Evolutionary conservation across 2,329 filamentous ascomycete genomes (phyloP), one percentile per base, ranked within the genome.

Genomic region (Talaromyces rugulosus): DNA sequence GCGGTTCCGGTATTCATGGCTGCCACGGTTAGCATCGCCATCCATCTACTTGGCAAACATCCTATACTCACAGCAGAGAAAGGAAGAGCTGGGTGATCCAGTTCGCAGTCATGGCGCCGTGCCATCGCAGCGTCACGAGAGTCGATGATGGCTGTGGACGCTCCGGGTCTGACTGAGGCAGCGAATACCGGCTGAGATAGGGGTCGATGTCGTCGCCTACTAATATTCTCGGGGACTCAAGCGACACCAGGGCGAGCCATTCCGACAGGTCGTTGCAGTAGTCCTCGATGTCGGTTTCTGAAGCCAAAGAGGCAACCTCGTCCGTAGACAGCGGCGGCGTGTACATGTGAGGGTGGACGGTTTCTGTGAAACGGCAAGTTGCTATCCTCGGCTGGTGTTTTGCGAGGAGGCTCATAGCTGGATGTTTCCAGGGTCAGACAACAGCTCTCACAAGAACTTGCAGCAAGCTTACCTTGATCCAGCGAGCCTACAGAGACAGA

Each of bases 221-320:
- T 40, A 66, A 66, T 3, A 81, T 66, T 18, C 76, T 72, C 14
- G 75, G 74, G 14, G 79, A 80, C 11, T 68, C 66, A 14, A 81
- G 70, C 16, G 81, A 78, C 5, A 89, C 75, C 54, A 86, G 78
- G 6, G 80, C 85, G 23, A 89, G 75, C 86, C 87, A 91, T 74
- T 89, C 84, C 47, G 82, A 80, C 27, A 86, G 66, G n/a, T 82
- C 78, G 5, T 85, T 67, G 9, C 81, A 83, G 63, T 82, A 82
- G 27, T 91, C 86, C 62, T 89, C 86, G 40, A 90, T 50, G 79
- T 76, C 58, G 76, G 80, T 79, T 40, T 75, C 70, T 16, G 75
- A 69, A 56, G 68, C 66, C 11, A 69, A 65, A 23, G 73, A 70
- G 52, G 67, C 64, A 16, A 74, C 64, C 60, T 64, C 14, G 63